Evolutionary conservation across 192 early-diverging fungal species (phyloP).

Genomic region (Ambispora gerdemannii): DNA sequence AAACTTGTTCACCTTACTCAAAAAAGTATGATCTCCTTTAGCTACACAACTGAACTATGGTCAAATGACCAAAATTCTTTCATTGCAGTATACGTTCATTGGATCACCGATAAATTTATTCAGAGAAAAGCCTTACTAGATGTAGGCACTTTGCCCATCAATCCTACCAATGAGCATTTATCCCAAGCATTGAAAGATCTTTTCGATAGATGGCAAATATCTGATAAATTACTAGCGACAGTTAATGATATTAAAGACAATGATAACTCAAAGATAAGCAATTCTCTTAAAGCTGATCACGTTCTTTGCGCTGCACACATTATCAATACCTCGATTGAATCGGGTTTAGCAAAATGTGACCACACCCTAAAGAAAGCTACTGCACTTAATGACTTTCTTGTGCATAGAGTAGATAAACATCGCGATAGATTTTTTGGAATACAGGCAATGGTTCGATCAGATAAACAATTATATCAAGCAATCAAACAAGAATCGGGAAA

Average conservation of each 20-base stretch:
- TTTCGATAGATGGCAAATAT: neutral
- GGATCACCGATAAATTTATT: neutral
- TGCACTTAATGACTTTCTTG: neutral
- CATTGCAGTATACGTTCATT: neutral
- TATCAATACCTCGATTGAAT: neutral
- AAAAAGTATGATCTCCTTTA: neutral
- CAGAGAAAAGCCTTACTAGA: neutral
- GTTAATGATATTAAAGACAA: neutral
- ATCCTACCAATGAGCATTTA: neutral
- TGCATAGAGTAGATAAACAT: neutral
- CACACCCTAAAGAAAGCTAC: neutral
- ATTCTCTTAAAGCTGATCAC: neutral
- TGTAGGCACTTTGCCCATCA: neutral
- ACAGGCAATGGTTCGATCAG: neutral
- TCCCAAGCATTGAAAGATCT: neutral
- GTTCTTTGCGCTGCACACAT: neutral
- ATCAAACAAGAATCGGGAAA: neutral
- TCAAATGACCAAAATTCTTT: neutral
- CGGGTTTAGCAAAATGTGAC: neutral
- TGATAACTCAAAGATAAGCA: neutral
- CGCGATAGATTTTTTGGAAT: neutral
- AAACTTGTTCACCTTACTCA: neutral
- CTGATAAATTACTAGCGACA: neutral
- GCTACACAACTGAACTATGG: neutral
- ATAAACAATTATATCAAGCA: neutral